Conservation (phyloP, 176 grass and related monocot genomes). For the Lolium perenne region DNA sequence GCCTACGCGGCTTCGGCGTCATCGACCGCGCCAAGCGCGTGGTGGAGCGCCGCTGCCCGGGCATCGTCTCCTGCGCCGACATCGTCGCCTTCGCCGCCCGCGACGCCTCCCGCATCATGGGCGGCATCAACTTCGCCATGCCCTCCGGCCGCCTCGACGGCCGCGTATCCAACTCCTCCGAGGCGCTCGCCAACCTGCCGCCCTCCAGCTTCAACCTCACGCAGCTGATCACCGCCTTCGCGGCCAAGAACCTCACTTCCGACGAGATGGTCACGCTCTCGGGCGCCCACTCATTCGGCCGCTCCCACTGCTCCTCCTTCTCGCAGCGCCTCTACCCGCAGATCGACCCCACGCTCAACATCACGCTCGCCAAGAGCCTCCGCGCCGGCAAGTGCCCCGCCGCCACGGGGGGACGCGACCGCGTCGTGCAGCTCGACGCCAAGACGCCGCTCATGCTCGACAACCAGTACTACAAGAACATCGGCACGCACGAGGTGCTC, state of each 20-base stretch:
- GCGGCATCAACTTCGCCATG: conserved; percentile 57
- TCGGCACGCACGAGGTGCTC: conserved; percentile 46
- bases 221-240: conserved; percentile 47
- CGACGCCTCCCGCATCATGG: conserved; percentile 57
- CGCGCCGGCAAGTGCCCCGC: conserved; percentile 36
- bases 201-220: conserved; percentile 38
- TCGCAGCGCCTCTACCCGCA: conserved; percentile 47
- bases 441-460: conserved; percentile 52
- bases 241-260: conserved; percentile 57
- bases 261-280: conserved; percentile 66
- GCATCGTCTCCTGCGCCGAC: conserved; percentile 62
- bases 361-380: not conserved
- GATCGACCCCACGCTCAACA: conserved; percentile 7
- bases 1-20: conserved; percentile 57
- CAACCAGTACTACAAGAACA: conserved; percentile 57
- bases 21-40: conserved; percentile 61
- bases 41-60: conserved; percentile 52
- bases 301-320: conserved; percentile 68
- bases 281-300: conserved; percentile 69
- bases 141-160: conserved; percentile 69
- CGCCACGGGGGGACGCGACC: not conserved
- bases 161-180: conserved; percentile 44
- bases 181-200: conserved; percentile 48
- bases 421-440: conserved; percentile 42
- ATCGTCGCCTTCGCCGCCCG: conserved; percentile 66